Conservation (phyloP, 768 basidiomycete species). For the Leccinum variicolor region DNA sequence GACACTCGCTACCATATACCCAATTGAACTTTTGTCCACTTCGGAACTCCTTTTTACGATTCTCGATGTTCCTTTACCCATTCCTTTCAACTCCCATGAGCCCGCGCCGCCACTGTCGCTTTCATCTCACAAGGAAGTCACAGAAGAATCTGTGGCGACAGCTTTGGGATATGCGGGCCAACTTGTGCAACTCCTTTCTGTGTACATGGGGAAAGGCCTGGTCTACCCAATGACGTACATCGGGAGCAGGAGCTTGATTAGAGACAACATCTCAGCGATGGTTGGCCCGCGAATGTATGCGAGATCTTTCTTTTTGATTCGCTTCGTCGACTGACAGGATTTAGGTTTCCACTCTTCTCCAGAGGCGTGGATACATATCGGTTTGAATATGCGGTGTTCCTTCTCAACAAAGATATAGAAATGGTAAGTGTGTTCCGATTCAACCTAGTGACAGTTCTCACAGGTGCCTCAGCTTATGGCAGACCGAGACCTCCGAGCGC, state of each 20-base stretch:
- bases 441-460: slow-evolving; percentile 3
- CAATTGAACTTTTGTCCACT: slow-evolving; percentile 82
- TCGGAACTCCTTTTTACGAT: slow-evolving; percentile 90
- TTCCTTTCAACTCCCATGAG: slow-evolving; percentile 68
- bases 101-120: slow-evolving; percentile 81
- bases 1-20: slow-evolving; percentile 74
- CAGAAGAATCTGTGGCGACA: slow-evolving; percentile 83
- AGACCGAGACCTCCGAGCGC: slow-evolving; percentile 80
- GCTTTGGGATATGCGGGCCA: slow-evolving; percentile 91
- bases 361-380: slow-evolving; percentile 95
- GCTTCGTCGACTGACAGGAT: slow-evolving; percentile 9
- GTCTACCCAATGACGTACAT: slow-evolving; percentile 89
- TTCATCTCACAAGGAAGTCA: slow-evolving; percentile 63
- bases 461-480: slow-evolving; percentile 68
- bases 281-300: slow-evolving; percentile 91
- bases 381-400: slow-evolving; percentile 96
- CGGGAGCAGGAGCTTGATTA: slow-evolving; percentile 87
- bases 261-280: slow-evolving; percentile 93
- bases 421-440: slow-evolving; percentile 47
- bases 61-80: slow-evolving; percentile 84
- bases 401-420: slow-evolving; percentile 97
- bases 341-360: slow-evolving; percentile 92
- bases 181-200: slow-evolving; percentile 76
- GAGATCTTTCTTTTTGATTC: slow-evolving; percentile 1
- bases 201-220: slow-evolving; percentile 70